These are phyloP conservation scores for Linnemannia zychae DNA, from an alignment of 192 early-diverging fungal genomes.

Conservation along the genomic window DNA sequence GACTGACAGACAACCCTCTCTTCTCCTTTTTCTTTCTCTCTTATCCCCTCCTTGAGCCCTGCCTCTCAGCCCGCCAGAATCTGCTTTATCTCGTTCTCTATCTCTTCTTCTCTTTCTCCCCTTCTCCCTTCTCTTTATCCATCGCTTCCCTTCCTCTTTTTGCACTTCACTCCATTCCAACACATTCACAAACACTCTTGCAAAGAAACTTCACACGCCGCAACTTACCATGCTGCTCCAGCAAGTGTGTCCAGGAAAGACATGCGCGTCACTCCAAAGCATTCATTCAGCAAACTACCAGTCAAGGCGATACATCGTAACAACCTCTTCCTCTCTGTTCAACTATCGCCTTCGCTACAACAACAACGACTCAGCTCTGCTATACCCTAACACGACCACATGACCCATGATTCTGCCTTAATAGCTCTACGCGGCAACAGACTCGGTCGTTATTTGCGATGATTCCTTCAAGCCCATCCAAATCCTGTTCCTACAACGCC, in stretches of 20 bases:
- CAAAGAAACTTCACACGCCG: neutral
- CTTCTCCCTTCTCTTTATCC: neutral
- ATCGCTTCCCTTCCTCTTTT: neutral
- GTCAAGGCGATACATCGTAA: conserved; percentile 65
- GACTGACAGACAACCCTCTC: neutral
- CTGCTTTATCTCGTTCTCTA: too few relatives aligned
- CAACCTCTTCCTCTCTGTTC: neutral
- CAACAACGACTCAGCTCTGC: neutral
- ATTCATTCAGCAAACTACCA: conserved; percentile 58
- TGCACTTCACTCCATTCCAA: neutral
- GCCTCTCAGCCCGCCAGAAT: neutral
- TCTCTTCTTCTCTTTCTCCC: neutral
- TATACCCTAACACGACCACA: neutral
- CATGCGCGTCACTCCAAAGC: conserved; percentile 59
- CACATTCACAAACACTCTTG: neutral
- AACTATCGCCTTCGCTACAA: neutral
- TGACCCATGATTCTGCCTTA: neutral
- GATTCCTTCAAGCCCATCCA: conserved; percentile 61
- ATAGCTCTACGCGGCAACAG: conserved; percentile 66
- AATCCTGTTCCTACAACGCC: conserved; percentile 47
- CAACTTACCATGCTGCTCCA: conserved; percentile 62
- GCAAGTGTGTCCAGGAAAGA: conserved; percentile 70
- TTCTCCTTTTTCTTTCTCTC: neutral
- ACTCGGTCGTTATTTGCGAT: conserved; percentile 65
- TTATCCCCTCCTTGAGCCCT: neutral